Base-by-base conservation (phyloP, 805 yeast genomes). In the Schwanniomyces sp. region DNA sequence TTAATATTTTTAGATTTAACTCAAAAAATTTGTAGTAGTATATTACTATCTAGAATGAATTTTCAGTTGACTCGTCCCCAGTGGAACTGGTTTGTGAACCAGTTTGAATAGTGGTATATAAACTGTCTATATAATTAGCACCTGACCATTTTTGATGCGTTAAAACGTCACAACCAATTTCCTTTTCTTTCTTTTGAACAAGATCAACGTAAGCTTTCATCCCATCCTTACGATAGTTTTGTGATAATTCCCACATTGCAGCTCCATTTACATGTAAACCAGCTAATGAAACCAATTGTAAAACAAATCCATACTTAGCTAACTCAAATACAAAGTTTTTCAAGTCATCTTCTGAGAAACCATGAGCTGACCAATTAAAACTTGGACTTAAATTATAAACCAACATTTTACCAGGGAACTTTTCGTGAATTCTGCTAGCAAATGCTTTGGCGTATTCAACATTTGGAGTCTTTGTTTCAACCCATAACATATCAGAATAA, bases 101-200 rank as follows among this genome's bases (percentile, higher is more conserved):
- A 41, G 61, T 63, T 44, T 73, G 74, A 2, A 77, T 71, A 18
- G 71, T 60, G 38, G 65, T 66, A 49, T 75, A 60, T 16, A 79
- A 59, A 9, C 72, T 64, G 53, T 81, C 85, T 27, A 72, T 59
- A 54, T 79, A 78, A 54, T 76, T 75, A n/a, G 82, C 82, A 6
- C 86, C 86, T 4, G 82, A 77, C 86, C 86, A 81, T 52, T 73
- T 76, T 57, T 81, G 86, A 53, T 81, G 86, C 7, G 82, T 81
- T 53, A 81, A 63, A 3, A 81, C 74, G 53, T 81, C 85, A 52
- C 82, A 75, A 2, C 69, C 67, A 5, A 67, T 50, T 16, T 63
- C 72, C 52, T 67, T 71, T 57, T 81, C 85, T 46, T 63, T 63
- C 18, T 61, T 59, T 62, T 81, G 86, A 4, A 81, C 79, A 17